Conservation (phyloP, 1,139 yeast genomes). For the Candida albicans region DNA sequence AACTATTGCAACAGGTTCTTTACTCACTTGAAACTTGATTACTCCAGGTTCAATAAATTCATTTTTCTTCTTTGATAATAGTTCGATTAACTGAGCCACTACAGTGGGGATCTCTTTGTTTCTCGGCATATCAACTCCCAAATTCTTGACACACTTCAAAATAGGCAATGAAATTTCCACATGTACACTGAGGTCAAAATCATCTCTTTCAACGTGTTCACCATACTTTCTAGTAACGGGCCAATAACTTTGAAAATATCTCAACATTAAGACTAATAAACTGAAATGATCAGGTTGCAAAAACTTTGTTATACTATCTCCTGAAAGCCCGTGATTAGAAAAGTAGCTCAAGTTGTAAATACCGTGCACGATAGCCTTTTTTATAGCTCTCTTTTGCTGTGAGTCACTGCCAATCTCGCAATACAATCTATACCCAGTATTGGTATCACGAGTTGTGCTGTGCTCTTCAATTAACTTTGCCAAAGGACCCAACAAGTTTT, state of each 20-base stretch:
- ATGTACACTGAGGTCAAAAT: constrained; percentile 49
- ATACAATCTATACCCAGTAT: constrained; percentile 32
- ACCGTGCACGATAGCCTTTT: constrained; percentile 33
- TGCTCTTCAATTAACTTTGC: constrained; percentile 45
- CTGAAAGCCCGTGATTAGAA: constrained; percentile 34
- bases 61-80: constrained; percentile 17
- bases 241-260: constrained; percentile 59
- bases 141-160: constrained; percentile 43
- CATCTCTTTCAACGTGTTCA: constrained; percentile 65
- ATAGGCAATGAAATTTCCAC: constrained; percentile 48
- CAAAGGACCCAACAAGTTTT: constrained; percentile 49
- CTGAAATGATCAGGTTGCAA: constrained; percentile 33
- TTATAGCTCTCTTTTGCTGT: constrained; percentile 20
- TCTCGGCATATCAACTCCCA: constrained; percentile 36
- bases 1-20: constrained; percentile 52
- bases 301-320: constrained; percentile 22
- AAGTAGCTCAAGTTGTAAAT: constrained; percentile 46
- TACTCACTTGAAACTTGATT: constrained; percentile 46
- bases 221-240: constrained; percentile 59
- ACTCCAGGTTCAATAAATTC: constrained; percentile 36
- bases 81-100: constrained; percentile 2
- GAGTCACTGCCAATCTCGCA: constrained; percentile 18
- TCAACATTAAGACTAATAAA: constrained; percentile 41
- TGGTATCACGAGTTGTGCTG: constrained; percentile 23
- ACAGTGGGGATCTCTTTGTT: constrained; percentile 19